Evolutionary conservation across 192 early-diverging fungal species (phyloP).

Genomic region (Phycomyces blakesleeanus): DNA sequence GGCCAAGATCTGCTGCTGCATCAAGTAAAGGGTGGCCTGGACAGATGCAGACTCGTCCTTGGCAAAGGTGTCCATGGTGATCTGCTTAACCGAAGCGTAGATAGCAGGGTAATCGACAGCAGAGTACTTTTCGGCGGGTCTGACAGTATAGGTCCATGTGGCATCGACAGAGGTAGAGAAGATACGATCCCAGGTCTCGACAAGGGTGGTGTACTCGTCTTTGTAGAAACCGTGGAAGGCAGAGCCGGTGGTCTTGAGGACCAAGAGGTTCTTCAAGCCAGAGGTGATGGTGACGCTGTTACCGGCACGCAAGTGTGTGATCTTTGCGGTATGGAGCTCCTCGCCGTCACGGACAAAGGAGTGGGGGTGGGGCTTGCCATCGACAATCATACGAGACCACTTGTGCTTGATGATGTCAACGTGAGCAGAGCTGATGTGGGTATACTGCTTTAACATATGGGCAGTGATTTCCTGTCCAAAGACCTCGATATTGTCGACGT

Average conservation of each 20-base stretch:
- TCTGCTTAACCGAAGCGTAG: conserved; percentile 53
- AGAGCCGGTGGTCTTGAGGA: conserved; percentile 82
- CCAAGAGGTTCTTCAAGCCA: conserved; percentile 66
- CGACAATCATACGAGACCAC: conserved; percentile 69
- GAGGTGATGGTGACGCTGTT: conserved; percentile 51
- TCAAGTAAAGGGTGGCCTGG: conserved; percentile 77
- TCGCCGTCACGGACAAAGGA: conserved; percentile 72
- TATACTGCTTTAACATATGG: conserved; percentile 71
- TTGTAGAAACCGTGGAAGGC: conserved; percentile 70
- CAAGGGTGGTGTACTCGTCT: conserved; percentile 71
- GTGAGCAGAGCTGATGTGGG: conserved; percentile 62
- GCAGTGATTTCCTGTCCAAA: conserved; percentile 66
- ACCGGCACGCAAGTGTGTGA: conserved; percentile 44
- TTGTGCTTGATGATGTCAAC: conserved; percentile 69
- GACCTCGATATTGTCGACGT: conserved; percentile 67
- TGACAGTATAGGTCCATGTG: conserved; percentile 55
- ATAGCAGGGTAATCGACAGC: conserved; percentile 51
- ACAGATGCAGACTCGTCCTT: conserved; percentile 75
- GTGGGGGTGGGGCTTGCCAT: conserved; percentile 62
- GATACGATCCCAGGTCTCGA: conserved; percentile 72
- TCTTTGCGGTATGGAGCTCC: conserved; percentile 59
- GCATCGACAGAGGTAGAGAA: conserved; percentile 71
- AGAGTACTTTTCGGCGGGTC: conserved; percentile 20
- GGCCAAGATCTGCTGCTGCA: conserved; percentile 62
- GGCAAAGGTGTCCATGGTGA: conserved; percentile 73